Percentiles rank a stretch among this genome's conserved stretches.
Conservation (phyloP, 2,329 filamentous ascomycete genomes). For the Lecanicillium sp. region DNA sequence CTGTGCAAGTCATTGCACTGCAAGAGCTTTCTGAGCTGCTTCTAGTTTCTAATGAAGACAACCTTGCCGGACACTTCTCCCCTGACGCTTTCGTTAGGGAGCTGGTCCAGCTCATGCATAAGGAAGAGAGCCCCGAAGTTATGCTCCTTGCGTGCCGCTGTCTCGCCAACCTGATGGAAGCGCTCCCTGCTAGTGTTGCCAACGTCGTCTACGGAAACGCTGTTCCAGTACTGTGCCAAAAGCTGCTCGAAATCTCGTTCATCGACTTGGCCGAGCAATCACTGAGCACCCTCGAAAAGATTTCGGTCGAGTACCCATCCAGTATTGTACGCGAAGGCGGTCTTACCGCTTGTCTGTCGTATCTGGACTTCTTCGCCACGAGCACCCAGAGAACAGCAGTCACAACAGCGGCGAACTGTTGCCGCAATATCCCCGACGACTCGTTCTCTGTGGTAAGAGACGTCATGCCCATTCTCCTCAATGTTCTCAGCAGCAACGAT, state of each 20-base stretch:
- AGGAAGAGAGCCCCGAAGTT: constrained; percentile 91
- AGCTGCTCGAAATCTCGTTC: constrained; percentile 90
- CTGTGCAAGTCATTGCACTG: constrained; percentile 83
- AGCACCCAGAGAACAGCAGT: constrained; percentile 95
- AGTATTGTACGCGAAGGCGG: constrained; percentile 95
- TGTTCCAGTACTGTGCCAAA: constrained; percentile 89
- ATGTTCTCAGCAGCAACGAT: constrained; percentile 85
- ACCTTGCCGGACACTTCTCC: constrained; percentile 88
- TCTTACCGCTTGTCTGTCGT: constrained; percentile 89
- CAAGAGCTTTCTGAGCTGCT: constrained; percentile 91
- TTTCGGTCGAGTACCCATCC: constrained; percentile 90
- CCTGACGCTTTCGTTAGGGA: constrained; percentile 95
- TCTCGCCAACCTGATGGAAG: constrained; percentile 96
- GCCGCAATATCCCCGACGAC: constrained; percentile 90
- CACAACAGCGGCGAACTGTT: constrained; percentile 96
- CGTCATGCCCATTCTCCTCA: constrained; percentile 92
- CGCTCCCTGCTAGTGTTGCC: constrained; percentile 81
- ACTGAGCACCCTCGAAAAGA: constrained; percentile 93
- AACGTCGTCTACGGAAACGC: constrained; percentile 98
- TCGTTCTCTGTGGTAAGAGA: constrained; percentile 87
- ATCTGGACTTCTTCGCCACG: constrained; percentile 95
- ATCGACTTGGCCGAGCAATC: constrained; percentile 98
- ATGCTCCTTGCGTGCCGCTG: constrained; percentile 96
- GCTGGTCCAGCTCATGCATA: constrained; percentile 84
- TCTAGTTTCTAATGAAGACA: constrained; percentile 93